Base-by-base conservation (phyloP, 2,329 filamentous ascomycete genomes). In the Salinomyces thailandicus region DNA sequence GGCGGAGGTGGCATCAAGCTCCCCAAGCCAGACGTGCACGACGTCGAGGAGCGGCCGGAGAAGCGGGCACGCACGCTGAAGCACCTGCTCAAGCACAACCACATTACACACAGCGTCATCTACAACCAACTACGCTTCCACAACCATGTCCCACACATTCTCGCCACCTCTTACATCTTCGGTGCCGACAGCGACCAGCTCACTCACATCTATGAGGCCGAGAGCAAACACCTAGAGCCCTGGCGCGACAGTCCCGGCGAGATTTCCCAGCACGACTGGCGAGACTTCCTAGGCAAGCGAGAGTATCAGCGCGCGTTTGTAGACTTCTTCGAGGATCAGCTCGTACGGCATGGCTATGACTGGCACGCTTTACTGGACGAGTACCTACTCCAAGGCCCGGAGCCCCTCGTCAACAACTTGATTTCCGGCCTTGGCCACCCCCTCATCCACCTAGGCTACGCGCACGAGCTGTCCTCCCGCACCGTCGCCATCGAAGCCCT, bases 401-500 rank as follows among this genome's bases (percentile, higher is more conserved):
- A 82, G 54, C 87, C 89, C 4, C 62, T 98, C 39, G 73, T 93
- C 51, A 83, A 93, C 61, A 78, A 80, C 24, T 63, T 95, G 26
- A 76, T 93, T 36, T 72, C 79, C 30, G 85, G 85, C 36, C 72
- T 94, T 42, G 89, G 81, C 13, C 85, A 95, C 52, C 84, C 89
- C 1, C 67, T 96, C n/a, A 91, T 96, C 40, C 91, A 96, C 53
- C 71, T 98, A 2, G 87, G 78, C n/a, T 95, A 93, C 56, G 91
- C 86, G 7, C 89, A 81, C 54, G 89, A 98, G 64, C 70, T 96
- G 50, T 75, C 83, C 43, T 91, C 75, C 49, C 81, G 80, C 40
- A 89, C 93, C 46, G 58, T 96, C 14, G 87, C 79, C 32, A 91
- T 94, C 62, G 91, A 98, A 65, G 83, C 86, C 1, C 70, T 98